Evolutionary conservation across 2,329 filamentous ascomycete genomes (phyloP), one percentile per base, ranked within the genome.

Genomic region (Bipolaris zeicola): DNA sequence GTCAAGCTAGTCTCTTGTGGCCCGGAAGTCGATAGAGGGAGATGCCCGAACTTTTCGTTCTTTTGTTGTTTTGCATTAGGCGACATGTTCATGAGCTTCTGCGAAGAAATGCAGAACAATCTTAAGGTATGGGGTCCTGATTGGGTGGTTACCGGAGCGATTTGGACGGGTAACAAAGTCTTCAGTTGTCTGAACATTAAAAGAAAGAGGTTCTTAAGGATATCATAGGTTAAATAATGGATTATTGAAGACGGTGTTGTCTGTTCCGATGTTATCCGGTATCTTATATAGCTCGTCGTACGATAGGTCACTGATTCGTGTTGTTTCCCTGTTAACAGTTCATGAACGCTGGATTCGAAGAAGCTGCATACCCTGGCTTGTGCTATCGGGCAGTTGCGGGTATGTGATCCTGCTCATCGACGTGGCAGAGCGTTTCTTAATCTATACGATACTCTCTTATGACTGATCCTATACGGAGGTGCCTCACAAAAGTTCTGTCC

Each of bases 1-100:
- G 76, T 77, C 49, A 79, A 57, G 7, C 68, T 72, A 10, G 77
- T 79, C 34, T 75, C 69, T 52, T 73, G 70, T 1, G 77, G 73
- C 0, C 77, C 77, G 5, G 77, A 79, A 1, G 77, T 79, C 3
- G 77, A 77, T 1, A 79, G 62, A 4, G 76, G 75, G 8, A 79
- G 61, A 59, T 78, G 69, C 0, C 71, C 73, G 38, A 77, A 78
- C 50, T 69, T 76, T 5, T 55, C 46, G 43, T 71, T 64, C 49
- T 73, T 76, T 18, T 64, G 36, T 7, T 65, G 45, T 37, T 65
- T 66, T 16, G 53, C 28, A 2, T 51, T 22, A 2, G 58, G 36
- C 14, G 61, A 58, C 62, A 66, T 66, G 11, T 46, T 62, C 34
- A 50, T 42, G 39, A 47, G 16, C 13, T 26, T 14, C 31, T 34